Base-by-base conservation (phyloP, 768 basidiomycete genomes). In the Heimioporus sp. region DNA sequence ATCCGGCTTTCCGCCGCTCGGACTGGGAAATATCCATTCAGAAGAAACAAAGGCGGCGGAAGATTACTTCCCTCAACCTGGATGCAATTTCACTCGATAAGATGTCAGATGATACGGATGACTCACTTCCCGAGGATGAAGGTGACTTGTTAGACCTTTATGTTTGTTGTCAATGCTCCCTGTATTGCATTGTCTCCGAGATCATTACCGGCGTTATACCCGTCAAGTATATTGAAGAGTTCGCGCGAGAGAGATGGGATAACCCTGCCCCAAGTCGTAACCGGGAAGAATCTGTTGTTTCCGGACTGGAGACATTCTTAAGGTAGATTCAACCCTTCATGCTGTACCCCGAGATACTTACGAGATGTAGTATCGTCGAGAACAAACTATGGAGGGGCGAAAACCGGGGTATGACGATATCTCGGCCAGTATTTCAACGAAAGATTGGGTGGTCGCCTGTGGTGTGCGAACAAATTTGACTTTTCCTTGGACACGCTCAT, bases 151-250 rank as follows among this genome's bases (percentile, higher is more conserved):
- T 92, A 38, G 89, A 92, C 66, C 75, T 92, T 28, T 92, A 87
- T 62, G 73, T 91, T 41, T 93, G 91, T 65, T 92, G 91, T 62
- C 90, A 91, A 62, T 93, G 91, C 66, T 84, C 83, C 20, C 69
- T 86, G 56, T 88, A 86, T 62, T 82, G 85, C 58, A 74, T 90
- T 36, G 84, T 80, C 1, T 89, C 86, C 20, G 76, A 79, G 15
- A 72, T 85, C 46, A 83, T 92, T 43, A 81, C 89, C 35, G 90
- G 87, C 5, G 83, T 92, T 39, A 75, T 93, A 52, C 81, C 86
- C 9, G 68, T 74, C 43, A 80, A 79, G 56, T 71, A 78, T 50
- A 69, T 88, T 58, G 82, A 89, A 31, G 83, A 83, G 52, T 80
- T 89, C 48, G 67, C 76, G 9, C 75, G 76, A 37, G 86, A 90